Conservation (phyloP, 1,139 yeast genomes). For the Blastobotrys aristatus region DNA sequence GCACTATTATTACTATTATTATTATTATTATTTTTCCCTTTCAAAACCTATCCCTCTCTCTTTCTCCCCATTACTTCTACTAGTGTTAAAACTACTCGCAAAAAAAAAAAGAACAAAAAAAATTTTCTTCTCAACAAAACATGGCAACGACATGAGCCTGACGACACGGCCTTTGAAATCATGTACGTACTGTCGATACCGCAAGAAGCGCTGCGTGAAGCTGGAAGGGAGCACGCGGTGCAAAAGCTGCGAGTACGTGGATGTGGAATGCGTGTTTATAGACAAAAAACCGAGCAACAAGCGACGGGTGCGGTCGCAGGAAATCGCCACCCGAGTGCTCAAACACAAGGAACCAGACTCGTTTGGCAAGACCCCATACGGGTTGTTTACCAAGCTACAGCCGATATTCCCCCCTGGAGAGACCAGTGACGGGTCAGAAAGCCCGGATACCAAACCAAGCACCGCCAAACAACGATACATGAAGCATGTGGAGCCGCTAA, state of each 20-base stretch:
- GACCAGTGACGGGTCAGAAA: not conserved
- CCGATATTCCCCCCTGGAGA: conserved; percentile 3
- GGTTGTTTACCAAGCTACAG: not conserved
- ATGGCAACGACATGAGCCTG: not conserved
- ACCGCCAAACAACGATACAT: not conserved
- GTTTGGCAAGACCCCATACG: not conserved
- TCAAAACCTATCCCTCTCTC: not conserved
- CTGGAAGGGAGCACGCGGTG: not conserved
- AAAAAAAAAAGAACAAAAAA: not conserved
- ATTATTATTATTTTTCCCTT: not conserved
- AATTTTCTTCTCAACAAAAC: not conserved
- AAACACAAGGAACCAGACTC: not conserved
- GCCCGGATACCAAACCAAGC: no score
- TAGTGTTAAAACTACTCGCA: not conserved
- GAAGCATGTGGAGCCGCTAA: conserved; percentile 4
- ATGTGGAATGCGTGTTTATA: conserved; percentile 5
- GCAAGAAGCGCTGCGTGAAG: conserved; percentile 8
- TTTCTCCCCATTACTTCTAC: not conserved
- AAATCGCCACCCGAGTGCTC: conserved; percentile 3
- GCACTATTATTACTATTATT: not conserved
- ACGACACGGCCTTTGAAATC: conserved; percentile 7
- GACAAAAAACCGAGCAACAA: conserved; percentile 8
- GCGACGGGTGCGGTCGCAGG: not conserved
- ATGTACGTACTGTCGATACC: conserved; percentile 8
- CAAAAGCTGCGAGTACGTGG: conserved; percentile 7